These are phyloP conservation scores for Holtermanniella nyarrowii DNA, from an alignment of 768 basidiomycete genomes.

Conservation along the genomic window DNA sequence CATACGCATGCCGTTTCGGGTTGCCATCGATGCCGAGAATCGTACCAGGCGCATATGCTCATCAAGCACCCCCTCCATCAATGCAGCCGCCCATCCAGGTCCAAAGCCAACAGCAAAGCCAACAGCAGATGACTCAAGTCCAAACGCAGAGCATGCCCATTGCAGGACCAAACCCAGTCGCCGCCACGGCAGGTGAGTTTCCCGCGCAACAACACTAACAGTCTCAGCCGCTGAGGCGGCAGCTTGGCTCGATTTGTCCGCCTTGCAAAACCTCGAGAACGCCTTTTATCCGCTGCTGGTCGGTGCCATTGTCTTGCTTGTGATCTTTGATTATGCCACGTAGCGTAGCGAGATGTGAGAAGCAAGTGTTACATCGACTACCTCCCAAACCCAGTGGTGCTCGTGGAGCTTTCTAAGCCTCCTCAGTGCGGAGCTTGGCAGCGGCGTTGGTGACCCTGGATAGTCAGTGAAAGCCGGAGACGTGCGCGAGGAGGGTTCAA, in stretches of 20 bases:
- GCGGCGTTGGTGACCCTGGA: constrained; percentile 77
- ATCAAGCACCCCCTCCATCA: neutral
- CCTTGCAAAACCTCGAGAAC: constrained; percentile 25
- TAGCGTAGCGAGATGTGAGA: neutral
- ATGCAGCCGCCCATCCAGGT: neutral
- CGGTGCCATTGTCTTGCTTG: constrained; percentile 35
- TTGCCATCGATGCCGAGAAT: neutral
- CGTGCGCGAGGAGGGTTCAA: no score
- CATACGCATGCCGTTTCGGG: neutral
- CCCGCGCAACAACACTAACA: neutral
- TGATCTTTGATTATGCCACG: constrained; percentile 38
- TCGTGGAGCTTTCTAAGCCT: constrained; percentile 44
- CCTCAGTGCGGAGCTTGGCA: constrained; percentile 89
- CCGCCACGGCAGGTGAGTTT: neutral
- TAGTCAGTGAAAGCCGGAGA: no score
- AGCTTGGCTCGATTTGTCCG: constrained; percentile 3
- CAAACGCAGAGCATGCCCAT: neutral
- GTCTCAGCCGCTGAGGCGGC: neutral
- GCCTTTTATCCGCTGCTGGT: constrained; percentile 38
- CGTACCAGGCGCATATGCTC: neutral
- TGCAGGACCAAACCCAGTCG: neutral
- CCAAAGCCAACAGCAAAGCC: no score
- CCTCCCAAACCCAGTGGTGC: neutral
- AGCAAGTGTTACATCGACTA: neutral
- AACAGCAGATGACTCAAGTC: neutral